phyloP scores from a whole-genome alignment of 108 stramenopile genomes.

The Skeletonema potamos region DNA sequence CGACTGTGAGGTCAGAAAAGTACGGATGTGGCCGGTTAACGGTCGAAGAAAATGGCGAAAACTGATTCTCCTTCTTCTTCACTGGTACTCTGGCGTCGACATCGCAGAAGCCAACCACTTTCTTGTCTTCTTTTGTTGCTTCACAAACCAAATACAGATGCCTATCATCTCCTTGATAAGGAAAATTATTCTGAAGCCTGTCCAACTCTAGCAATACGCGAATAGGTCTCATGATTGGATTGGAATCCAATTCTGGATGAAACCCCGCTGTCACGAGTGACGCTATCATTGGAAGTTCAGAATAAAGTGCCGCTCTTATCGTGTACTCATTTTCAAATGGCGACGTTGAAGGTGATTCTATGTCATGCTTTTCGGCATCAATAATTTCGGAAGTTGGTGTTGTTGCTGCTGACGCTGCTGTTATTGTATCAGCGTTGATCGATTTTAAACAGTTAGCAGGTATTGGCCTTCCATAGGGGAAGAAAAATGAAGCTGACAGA shows the following conservation, averaged over 20 bases:
- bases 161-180: slow-evolving; percentile 6
- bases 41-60: not conserved
- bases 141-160: slow-evolving; percentile 8
- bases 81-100: slow-evolving; percentile 12
- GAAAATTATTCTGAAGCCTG: slow-evolving; percentile 13
- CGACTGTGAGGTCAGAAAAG: slow-evolving; percentile 15
- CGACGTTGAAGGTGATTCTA: not conserved
- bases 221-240: slow-evolving; percentile 6
- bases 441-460: not conserved
- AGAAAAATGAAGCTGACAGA: not conserved
- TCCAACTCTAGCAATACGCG: slow-evolving; percentile 9
- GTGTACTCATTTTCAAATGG: not conserved
- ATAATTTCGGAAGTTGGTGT: not conserved
- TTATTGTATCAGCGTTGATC: too few relatives aligned
- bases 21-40: slow-evolving; percentile 15
- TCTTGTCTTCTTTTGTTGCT: not conserved
- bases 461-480: not conserved
- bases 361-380: not conserved
- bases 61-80: slow-evolving; percentile 3
- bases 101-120: slow-evolving; percentile 14
- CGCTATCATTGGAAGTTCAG: not conserved
- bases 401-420: not conserved
- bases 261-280: slow-evolving; percentile 1
- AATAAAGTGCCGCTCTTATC: slow-evolving; percentile 5
- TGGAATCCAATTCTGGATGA: slow-evolving; percentile 1